Evolutionary conservation across 306 rosid species (phyloP), one percentile per base, ranked within the genome.

Genomic region (Rosa chinensis): DNA sequence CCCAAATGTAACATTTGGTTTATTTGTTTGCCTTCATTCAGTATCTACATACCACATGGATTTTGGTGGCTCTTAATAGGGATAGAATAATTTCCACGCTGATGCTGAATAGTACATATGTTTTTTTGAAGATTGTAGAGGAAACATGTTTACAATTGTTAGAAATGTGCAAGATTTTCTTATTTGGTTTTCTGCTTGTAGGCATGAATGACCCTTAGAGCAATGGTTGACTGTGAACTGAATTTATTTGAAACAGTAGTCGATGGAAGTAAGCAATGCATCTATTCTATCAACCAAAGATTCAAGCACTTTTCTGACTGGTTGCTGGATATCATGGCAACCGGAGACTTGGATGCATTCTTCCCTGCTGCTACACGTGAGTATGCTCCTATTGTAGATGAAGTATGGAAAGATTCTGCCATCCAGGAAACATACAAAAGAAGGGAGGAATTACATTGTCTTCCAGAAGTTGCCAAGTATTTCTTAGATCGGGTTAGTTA

Each of bases 311-410:
- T 93, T 84, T 91, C 97, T 79, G 94, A 93, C 84, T 93, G 98
- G 98, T 85, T 93, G 72, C 84, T 91, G 92, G 92, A 93, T 87
- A 91, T 90, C 28, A 90, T 93, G 93, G 93, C 98, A 70, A 87
- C 90, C 39, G 97, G 98, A 72, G 97, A 93, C 82, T 86, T 93
- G 89, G 98, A 90, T 78, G 89, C 94, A 77, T 91, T 89, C 89
- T 93, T 93, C 75, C 97, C 97, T 76, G 98, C 98, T 79, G 98
- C 98, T 52, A 93, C 98, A 35, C 98, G 98, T 74, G 98, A 93
- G 80, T 93, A 93, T 88, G 97, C 98, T 80, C 98, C 93, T 75
- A 88, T 88, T 83, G 98, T 89, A 28, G 91, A 91, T 61, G 98
- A 93, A 82, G 80, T 91, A 47, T 93, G 98, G 98, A 91, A 85